These are phyloP conservation scores for Phialophora expanda DNA, from an alignment of 2,329 filamentous ascomycete genomes.

Conservation along the genomic window DNA sequence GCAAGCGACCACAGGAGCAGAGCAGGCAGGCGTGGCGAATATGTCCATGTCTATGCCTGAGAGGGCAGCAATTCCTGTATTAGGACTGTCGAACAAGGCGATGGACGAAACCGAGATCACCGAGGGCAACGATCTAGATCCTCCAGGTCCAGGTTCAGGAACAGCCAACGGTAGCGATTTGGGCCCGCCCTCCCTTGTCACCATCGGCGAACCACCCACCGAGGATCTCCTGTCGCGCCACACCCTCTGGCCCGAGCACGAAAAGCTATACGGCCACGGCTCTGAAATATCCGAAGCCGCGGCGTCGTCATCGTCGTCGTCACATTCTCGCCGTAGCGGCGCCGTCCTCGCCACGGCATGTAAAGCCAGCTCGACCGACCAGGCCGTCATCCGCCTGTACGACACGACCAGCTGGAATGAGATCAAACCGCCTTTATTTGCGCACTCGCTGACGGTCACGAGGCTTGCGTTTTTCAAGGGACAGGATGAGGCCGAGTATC, in stretches of 20 bases:
- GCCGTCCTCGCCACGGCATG: slow-evolving; percentile 85
- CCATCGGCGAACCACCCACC: slow-evolving; percentile 75
- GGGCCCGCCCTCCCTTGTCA: slow-evolving; percentile 54
- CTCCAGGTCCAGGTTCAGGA: not conserved
- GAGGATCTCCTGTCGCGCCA: slow-evolving; percentile 89
- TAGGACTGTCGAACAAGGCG: slow-evolving; percentile 95
- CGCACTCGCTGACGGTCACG: slow-evolving; percentile 85
- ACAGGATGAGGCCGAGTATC: slow-evolving; percentile 66
- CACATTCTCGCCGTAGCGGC: slow-evolving; percentile 58
- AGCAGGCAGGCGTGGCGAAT: not conserved
- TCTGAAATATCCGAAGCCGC: slow-evolving; percentile 94
- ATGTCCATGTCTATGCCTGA: slow-evolving; percentile 65
- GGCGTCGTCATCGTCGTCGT: slow-evolving; percentile 46
- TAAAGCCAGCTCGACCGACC: slow-evolving; percentile 87
- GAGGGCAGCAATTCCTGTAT: slow-evolving; percentile 90
- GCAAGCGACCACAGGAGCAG: slow-evolving; percentile 36
- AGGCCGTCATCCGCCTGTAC: slow-evolving; percentile 91
- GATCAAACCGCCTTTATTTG: slow-evolving; percentile 78
- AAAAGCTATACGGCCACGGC: slow-evolving; percentile 97
- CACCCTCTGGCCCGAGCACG: slow-evolving; percentile 92
- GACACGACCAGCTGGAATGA: slow-evolving; percentile 88
- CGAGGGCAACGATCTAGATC: slow-evolving; percentile 22
- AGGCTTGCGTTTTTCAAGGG: slow-evolving; percentile 74
- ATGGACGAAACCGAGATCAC: slow-evolving; percentile 61
- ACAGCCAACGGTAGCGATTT: not conserved